phyloP scores from a whole-genome alignment of 345 rosid genomes.

The Carallia pectinifolia region DNA sequence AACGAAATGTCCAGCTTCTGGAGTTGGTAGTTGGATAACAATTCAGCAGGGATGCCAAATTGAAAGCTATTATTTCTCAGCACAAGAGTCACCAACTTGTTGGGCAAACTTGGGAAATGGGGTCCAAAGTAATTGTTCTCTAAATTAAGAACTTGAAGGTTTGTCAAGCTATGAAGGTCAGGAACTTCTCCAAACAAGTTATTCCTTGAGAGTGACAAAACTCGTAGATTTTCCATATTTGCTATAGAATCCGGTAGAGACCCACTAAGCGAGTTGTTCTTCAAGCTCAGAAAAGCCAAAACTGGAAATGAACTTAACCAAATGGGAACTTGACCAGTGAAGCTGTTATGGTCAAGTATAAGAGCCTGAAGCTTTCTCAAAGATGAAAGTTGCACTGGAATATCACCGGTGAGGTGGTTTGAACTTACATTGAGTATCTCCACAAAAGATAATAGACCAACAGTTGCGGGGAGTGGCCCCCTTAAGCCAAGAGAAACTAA shows the following conservation, averaged over 20 bases:
- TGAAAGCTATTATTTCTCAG: constrained; percentile 52
- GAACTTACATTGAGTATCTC: constrained; percentile 61
- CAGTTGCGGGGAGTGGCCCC: constrained; percentile 45
- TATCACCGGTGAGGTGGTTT: constrained; percentile 42
- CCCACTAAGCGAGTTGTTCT: constrained; percentile 53
- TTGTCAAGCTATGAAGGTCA: constrained; percentile 41
- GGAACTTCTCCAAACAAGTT: constrained; percentile 53
- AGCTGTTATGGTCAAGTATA: constrained; percentile 47
- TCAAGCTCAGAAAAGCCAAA: constrained; percentile 52
- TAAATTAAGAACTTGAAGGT: constrained; percentile 59
- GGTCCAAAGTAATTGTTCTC: constrained; percentile 53
- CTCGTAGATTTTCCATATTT: constrained; percentile 35
- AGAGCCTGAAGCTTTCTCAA: constrained; percentile 50
- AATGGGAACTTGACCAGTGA: constrained; percentile 43
- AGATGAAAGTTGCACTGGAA: constrained; percentile 43
- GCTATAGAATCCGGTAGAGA: constrained; percentile 41
- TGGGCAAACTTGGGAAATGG: constrained; percentile 43
- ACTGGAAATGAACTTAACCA: constrained; percentile 39
- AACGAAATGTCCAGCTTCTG: constrained; percentile 58
- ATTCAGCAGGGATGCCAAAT: constrained; percentile 41
- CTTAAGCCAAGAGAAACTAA: constrained; percentile 51
- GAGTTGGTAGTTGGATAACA: constrained; percentile 42
- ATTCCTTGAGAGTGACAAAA: constrained; percentile 42
- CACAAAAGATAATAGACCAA: constrained; percentile 44
- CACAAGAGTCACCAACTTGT: constrained; percentile 33